phyloP scores from a whole-genome alignment of 2,329 filamentous ascomycete species.

The Alternaria incomplexa region DNA sequence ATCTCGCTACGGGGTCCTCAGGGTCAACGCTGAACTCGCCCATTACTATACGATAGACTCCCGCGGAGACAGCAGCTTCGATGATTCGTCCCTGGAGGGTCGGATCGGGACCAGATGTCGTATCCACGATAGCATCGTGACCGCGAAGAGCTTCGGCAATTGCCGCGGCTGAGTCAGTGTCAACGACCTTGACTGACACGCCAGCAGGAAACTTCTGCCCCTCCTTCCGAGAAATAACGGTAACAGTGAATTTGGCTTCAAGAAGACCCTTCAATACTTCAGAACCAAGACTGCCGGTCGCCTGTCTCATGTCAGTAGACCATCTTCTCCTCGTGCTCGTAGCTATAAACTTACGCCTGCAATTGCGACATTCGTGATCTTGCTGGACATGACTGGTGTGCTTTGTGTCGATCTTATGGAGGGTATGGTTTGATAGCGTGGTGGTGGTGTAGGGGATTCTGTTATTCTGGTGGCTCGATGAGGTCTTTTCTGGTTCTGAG shows the following conservation, averaged over 20 bases:
- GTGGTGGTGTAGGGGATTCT: neutral
- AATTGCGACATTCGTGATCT: neutral
- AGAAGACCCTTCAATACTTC: neutral
- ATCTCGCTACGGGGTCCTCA: conserved; percentile 8
- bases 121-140: conserved; percentile 60
- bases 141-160: neutral
- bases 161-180: neutral
- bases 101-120: conserved; percentile 49
- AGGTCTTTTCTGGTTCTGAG: neutral
- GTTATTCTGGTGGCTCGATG: neutral
- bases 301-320: neutral
- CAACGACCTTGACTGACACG: neutral
- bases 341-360: neutral
- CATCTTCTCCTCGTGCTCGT: neutral
- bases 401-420: neutral
- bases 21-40: conserved; percentile 16
- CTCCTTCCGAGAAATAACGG: neutral
- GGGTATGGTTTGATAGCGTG: neutral
- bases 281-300: neutral
- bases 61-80: conserved; percentile 17
- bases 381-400: neutral
- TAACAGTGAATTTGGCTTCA: neutral
- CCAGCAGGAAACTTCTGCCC: neutral
- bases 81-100: conserved; percentile 47
- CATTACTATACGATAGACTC: conserved; percentile 14